Conservation (phyloP, 2,329 filamentous ascomycete genomes). For the Diplodia sapinea region DNA sequence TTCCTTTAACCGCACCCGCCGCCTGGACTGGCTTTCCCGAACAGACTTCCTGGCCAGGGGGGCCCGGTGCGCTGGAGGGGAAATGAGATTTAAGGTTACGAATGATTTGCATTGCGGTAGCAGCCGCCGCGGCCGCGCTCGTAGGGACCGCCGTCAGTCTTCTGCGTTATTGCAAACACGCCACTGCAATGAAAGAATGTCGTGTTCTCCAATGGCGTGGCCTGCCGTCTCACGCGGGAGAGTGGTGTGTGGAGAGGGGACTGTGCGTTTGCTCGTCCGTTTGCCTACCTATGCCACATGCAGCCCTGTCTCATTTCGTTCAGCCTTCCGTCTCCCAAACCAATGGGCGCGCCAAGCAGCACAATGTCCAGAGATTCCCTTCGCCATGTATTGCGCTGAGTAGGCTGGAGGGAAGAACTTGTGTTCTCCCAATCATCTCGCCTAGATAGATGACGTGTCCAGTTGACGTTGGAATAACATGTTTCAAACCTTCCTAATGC, state of each 20-base stretch:
- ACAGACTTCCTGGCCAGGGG: background rate
- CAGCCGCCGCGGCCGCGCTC: background rate
- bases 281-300: background rate
- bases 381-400: background rate
- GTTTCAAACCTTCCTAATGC: constrained; percentile 14
- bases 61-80: background rate
- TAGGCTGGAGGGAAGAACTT: background rate
- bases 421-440: background rate
- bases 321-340: background rate
- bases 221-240: background rate
- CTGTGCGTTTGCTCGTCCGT: background rate
- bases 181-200: background rate
- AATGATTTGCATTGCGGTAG: constrained; percentile 1
- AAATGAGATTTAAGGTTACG: constrained; percentile 3
- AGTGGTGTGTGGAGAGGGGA: background rate
- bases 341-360: background rate
- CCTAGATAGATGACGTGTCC: background rate
- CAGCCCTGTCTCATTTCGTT: background rate
- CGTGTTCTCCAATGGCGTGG: background rate
- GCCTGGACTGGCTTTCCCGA: background rate
- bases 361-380: background rate
- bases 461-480: constrained; percentile 22
- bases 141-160: background rate
- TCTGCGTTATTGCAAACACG: background rate
- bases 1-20: background rate